Conservation (phyloP, 345 rosid species). For the Eucalyptus urophylla region DNA sequence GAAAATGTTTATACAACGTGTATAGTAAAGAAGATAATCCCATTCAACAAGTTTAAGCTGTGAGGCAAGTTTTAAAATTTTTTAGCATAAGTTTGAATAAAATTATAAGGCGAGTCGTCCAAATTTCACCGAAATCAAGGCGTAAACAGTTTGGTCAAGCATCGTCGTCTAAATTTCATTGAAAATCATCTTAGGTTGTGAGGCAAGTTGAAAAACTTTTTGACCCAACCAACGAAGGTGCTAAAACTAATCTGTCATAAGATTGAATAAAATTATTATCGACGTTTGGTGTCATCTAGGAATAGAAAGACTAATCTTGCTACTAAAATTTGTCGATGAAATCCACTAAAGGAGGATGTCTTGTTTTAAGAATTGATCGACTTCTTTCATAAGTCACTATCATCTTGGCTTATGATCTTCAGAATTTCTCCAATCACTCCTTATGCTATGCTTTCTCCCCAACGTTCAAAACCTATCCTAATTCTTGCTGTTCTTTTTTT, state of each 20-base stretch:
- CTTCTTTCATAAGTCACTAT: not conserved
- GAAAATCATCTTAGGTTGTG: not conserved
- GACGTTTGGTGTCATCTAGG: not conserved
- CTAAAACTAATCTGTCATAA: not conserved
- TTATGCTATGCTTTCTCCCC: not conserved
- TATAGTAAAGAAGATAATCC: not conserved
- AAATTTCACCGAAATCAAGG: not conserved
- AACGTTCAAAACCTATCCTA: not conserved
- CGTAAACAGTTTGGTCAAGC: not conserved
- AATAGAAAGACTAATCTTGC: not conserved
- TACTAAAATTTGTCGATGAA: not conserved
- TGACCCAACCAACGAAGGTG: not conserved
- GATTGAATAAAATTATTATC: not conserved
- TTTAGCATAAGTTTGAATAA: not conserved
- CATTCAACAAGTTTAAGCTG: not conserved
- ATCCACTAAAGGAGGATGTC: not conserved
- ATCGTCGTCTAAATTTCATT: not conserved
- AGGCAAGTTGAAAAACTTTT: not conserved
- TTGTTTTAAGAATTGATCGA: not conserved
- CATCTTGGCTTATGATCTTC: not conserved
- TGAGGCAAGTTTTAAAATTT: not conserved
- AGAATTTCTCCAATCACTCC: not conserved
- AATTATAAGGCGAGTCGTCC: not conserved
- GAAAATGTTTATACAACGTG: not conserved
- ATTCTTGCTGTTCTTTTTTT: not conserved